Evolutionary conservation across 1,284 basidiomycete genomes (phyloP), one percentile per base, ranked within the genome.

Genomic region (Psilocybe mexicana): DNA sequence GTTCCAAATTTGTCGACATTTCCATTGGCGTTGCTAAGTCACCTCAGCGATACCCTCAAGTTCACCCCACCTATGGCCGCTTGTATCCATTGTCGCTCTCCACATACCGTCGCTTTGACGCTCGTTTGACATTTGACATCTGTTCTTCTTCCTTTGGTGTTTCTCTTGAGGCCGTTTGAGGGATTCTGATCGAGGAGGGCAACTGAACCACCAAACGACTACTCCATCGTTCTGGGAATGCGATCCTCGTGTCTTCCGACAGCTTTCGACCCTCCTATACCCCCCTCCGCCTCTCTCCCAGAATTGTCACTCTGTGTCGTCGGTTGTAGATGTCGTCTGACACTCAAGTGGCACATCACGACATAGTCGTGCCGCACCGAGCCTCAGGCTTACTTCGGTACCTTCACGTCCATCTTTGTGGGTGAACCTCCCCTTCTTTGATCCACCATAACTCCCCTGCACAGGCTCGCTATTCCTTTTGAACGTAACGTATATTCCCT

Each of bases 21-120:
- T 33, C 7, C 7, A 23, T 35, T 35, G 44, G 23, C 44, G 57
- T 58, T 58, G 57, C 57, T 58, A 58, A 18, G 57, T 23, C 33
- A 14, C 45, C 44, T 49, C 25, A 23, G 8, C 12, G 46, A 14
- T 7, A n/a, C 8, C n/a, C 12, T 40, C 25, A 28, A 48, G 43
- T 53, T 18, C 33, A 45, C 57, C 57, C 30, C 14, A 50, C 43
- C 47, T 58, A 58, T 60, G 44, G 25, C 44, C 57, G 46, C 45
- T 55, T 28, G 43, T 56, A 46, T 59, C 57, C 51, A 57, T 48
- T 47, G 28, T n/a, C 43, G 30, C 5, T 51, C 26, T 48, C 43
- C 58, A 51, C 54, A 54, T 57, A 55, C 48, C 30, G 59, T 59
- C 48, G 59, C 59, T 49, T 60, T 63, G 61, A 57, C 59, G 58